These are phyloP conservation scores for Trichosporon inkin DNA, from an alignment of 1,284 basidiomycete species.

Conservation along the genomic window DNA sequence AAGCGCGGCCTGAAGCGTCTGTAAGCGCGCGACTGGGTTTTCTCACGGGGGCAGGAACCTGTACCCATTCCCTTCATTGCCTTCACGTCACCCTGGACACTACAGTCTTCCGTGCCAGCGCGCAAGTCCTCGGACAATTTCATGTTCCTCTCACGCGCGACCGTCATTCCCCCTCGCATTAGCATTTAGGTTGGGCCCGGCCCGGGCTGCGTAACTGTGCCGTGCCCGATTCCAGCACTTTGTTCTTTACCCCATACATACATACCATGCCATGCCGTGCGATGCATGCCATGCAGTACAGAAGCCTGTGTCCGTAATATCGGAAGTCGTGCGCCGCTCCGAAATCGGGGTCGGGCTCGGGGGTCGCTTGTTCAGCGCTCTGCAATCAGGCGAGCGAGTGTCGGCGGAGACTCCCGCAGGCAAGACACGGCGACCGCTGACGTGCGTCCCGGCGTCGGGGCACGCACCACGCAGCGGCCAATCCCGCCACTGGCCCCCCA, in stretches of 20 bases:
- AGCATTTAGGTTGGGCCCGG: slow-evolving; percentile 1
- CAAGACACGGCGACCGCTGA: slow-evolving; percentile 1
- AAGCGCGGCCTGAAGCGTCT: slow-evolving; percentile 48
- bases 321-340: not conserved
- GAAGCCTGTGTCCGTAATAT: too few species aligned
- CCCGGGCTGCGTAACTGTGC: not conserved
- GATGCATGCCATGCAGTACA: too few species aligned
- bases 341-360: not conserved
- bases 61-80: too few species aligned
- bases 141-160: not conserved
- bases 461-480: too few species aligned
- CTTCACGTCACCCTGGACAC: too few species aligned
- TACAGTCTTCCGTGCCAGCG: too few species aligned
- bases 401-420: not conserved
- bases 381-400: not conserved
- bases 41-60: too few species aligned
- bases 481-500: not conserved
- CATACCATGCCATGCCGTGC: too few species aligned
- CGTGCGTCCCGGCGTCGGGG: not conserved
- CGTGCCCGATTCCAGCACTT: too few species aligned
- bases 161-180: not conserved
- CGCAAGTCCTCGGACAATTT: not conserved
- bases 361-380: not conserved
- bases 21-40: slow-evolving; percentile 23
- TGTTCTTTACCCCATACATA: too few species aligned